Base-by-base conservation (phyloP, 2,329 filamentous ascomycete species). In the Microascus cirrosus region DNA sequence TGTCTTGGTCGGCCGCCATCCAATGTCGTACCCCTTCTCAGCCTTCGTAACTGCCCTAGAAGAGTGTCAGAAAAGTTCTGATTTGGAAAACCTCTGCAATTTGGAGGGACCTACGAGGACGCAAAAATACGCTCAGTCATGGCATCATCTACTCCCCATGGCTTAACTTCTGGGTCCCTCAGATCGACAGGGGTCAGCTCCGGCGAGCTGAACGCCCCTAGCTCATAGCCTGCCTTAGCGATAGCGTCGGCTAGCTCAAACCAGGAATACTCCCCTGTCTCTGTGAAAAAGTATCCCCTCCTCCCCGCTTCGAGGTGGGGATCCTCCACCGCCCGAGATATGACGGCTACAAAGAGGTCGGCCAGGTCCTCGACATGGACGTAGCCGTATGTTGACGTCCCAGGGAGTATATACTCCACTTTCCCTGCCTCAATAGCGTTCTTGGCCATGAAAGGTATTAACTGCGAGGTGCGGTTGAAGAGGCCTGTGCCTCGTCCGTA, bases 351-450 rank as follows among this genome's bases (percentile, higher is more conserved):
- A 60, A 73, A 78, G 1, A 77, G 59, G 0, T 65, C 62, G 0
- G 69, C 69, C 4, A 77, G 65, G 61, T 78, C 74, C 2, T 62
- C 62, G 10, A 77, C 67, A 45, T 77, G 74, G 5, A 78, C 70
- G 56, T 74, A 65, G 45, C 72, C 72, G 65, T 69, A 73, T 3
- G 65, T 62, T 0, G 62, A 67, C 0, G 64, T 60, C 1, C 74
- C 73, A 1, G 67, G 63, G 2, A 70, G 72, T 8, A 74, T 54
- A 25, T 62, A 62, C 0, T 39, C 42, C 2, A 59, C 18, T 7
- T 25, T 42, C 0, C 56, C 58, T 1, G 56, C 53, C 22, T 64
- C 61, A 2, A 71, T 45, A 1, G 68, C 64, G 2, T 65, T 59
- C 11, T 65, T 61, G 10, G 68, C 65, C 11, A 71, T 61, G 18